Conservation (phyloP, 2,329 filamentous ascomycete genomes). For the Xylaria sp. region DNA sequence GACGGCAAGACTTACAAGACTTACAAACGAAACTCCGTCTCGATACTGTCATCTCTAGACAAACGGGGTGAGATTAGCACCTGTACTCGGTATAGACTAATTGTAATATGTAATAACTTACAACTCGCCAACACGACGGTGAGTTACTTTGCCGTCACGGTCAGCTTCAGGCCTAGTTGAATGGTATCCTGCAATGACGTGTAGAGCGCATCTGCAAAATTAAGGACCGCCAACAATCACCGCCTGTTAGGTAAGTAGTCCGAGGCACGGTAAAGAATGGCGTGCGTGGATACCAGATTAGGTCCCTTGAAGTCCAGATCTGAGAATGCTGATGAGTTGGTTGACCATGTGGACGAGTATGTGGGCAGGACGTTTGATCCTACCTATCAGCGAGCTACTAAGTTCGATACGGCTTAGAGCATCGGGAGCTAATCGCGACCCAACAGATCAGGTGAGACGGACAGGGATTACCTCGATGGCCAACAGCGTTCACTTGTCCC, state of each 20-base stretch:
- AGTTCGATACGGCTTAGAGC: constrained; percentile 21
- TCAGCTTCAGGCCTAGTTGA: background rate
- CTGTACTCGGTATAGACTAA: background rate
- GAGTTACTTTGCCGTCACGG: constrained; percentile 11
- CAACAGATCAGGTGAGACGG: constrained; percentile 39
- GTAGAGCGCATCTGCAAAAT: constrained; percentile 3
- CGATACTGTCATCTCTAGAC: background rate
- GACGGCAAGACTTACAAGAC: constrained; percentile 6
- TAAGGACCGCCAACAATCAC: constrained; percentile 18
- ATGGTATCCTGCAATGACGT: constrained; percentile 8
- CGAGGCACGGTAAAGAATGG: background rate
- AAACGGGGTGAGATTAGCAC: background rate
- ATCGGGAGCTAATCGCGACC: constrained; percentile 36
- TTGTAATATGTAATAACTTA: background rate
- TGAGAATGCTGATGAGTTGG: constrained; percentile 33
- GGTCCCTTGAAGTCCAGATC: constrained; percentile 7
- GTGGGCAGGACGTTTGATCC: constrained; percentile 12
- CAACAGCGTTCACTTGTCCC: background rate
- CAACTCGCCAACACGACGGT: background rate
- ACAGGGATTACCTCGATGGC: constrained; percentile 35
- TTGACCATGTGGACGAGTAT: constrained; percentile 18
- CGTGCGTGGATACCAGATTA: background rate
- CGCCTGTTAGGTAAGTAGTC: background rate
- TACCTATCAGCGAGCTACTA: background rate
- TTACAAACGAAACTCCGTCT: constrained; percentile 8